Base-by-base conservation (phyloP, 495 filamentous ascomycete species). In the Aspergillus incahuasiensis region DNA sequence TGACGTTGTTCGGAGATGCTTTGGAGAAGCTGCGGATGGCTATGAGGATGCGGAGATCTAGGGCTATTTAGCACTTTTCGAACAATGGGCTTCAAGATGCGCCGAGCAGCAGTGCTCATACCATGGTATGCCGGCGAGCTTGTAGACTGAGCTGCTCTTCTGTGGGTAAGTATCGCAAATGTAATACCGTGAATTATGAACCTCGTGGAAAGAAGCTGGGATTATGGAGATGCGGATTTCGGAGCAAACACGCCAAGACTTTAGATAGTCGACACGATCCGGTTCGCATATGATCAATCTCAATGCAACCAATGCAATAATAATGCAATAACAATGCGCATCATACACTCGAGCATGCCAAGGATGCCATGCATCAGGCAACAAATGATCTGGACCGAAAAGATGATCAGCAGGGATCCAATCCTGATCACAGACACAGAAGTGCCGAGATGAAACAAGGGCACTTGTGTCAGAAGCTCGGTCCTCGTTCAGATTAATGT, bases 211-310 rank as follows among this genome's bases (percentile, higher is more conserved):
- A 35, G 32, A 35, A 35, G n/a, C n/a, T n/a, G n/a, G n/a, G n/a
- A n/a, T n/a, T 5, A 30, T 30, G 28, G 28, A 30, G 28, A 15
- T 6, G 13, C 19, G 16, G 40, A 13, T 18, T 21, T 3, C 12
- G 11, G 16, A 45, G 34, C 44, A 48, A 55, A 55, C 45, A 55
- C 24, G 53, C 53, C 53, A 48, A 55, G 53, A 35, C 34, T 49
- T 40, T 20, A 2, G 32, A 35, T 16, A 49, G 12, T 6, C 19
- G 13, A 35, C 5, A 35, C 32, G 32, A 35, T 35, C 32, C 12
- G 9, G 32, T 35, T 35, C 9, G 32, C 32, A 35, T n/a, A n/a
- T n/a, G n/a, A n/a, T 35, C 32, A 11, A 35, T 35, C 12, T 11
- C 32, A 9, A 12, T 35, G 32, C 32, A 35, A 12, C 3, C 32